Conservation (phyloP, 306 rosid genomes). For the Astragalus membranaceus region DNA sequence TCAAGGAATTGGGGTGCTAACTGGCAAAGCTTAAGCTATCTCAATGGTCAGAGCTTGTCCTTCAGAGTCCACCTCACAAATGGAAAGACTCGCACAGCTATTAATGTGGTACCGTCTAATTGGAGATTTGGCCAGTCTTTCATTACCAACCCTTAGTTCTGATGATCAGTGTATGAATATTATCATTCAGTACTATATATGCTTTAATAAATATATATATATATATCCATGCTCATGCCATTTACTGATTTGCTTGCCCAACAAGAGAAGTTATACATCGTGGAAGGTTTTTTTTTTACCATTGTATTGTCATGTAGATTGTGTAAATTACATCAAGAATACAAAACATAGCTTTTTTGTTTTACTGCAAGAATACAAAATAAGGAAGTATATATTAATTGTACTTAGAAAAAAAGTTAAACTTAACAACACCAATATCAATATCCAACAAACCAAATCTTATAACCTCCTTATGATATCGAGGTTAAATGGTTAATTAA, state of each 20-base stretch:
- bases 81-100: conserved; percentile 30
- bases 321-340: too few species aligned
- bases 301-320: too few species aligned
- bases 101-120: conserved; percentile 34
- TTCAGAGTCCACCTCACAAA: conserved; percentile 41
- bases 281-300: too few species aligned
- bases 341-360: too few species aligned
- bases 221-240: neutral
- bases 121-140: conserved; percentile 60
- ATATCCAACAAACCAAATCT: too few species aligned
- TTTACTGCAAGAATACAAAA: neutral
- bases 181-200: neutral
- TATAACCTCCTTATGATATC: too few species aligned
- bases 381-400: too few species aligned
- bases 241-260: neutral
- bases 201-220: neutral
- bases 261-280: neutral
- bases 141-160: conserved; percentile 27
- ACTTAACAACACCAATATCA: too few species aligned
- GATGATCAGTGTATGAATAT: neutral
- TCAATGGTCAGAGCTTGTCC: conserved; percentile 53
- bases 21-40: conserved; percentile 48
- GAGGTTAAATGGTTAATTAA: too few species aligned
- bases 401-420: too few species aligned
- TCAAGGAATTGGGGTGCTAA: conserved; percentile 52